Evolutionary conservation across 257 asterid species (phyloP).

Genomic region (Osmanthus fragrans): DNA sequence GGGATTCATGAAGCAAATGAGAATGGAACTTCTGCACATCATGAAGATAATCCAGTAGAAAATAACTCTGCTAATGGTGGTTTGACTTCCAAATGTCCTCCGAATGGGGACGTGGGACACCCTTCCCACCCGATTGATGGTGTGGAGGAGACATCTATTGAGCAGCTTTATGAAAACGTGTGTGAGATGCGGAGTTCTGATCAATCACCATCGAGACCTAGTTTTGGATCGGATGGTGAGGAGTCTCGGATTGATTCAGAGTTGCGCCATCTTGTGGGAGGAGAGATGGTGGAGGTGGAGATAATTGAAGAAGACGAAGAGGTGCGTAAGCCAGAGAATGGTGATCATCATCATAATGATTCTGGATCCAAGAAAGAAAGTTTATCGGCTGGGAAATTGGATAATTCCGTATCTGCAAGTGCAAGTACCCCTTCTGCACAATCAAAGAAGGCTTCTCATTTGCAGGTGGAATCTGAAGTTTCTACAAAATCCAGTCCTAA

Average conservation of each 20-base stretch:
- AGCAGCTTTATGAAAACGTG: slow-evolving; percentile 83
- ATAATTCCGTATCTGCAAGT: slow-evolving; percentile 40
- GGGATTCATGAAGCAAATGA: slow-evolving; percentile 51
- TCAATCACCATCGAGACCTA: slow-evolving; percentile 84
- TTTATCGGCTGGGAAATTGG: slow-evolving; percentile 35
- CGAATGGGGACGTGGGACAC: slow-evolving; percentile 30
- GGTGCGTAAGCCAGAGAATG: slow-evolving; percentile 45
- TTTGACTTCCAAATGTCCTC: slow-evolving; percentile 41
- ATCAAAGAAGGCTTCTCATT: slow-evolving; percentile 42
- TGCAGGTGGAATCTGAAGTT: slow-evolving; percentile 46
- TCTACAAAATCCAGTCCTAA: slow-evolving; percentile 55
- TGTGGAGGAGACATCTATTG: slow-evolving; percentile 72
- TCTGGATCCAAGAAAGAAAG: slow-evolving; percentile 48
- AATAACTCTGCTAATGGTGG: slow-evolving; percentile 27
- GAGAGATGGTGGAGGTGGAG: slow-evolving; percentile 84
- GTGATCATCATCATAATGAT: slow-evolving; percentile 38
- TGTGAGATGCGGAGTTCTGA: slow-evolving; percentile 99
- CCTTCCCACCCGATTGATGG: slow-evolving; percentile 29
- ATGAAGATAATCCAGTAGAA: slow-evolving; percentile 38
- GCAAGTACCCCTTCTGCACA: slow-evolving; percentile 31
- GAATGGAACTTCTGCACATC: slow-evolving; percentile 39
- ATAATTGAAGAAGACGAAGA: slow-evolving; percentile 79
- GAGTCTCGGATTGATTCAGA: slow-evolving; percentile 90
- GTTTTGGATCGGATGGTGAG: slow-evolving; percentile 92
- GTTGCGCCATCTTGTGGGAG: slow-evolving; percentile 85